Percentiles rank a stretch among this genome's conserved stretches.
Conservation (phyloP, 1,284 basidiomycete species). For the Leccinum variabile region DNA sequence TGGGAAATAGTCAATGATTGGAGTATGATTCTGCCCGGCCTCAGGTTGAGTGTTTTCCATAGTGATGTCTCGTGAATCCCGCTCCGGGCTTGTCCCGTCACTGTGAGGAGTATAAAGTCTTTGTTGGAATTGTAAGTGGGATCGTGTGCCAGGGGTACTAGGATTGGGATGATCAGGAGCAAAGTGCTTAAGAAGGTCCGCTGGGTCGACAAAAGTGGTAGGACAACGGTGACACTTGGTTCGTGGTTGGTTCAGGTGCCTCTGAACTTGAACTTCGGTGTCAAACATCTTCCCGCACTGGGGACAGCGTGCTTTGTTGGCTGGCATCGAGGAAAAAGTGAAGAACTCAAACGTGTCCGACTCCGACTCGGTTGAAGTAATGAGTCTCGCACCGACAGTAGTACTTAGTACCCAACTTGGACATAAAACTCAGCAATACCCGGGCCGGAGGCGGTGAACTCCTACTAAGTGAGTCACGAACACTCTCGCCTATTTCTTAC, state of each 20-base stretch:
- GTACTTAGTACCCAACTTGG: too few relatives aligned
- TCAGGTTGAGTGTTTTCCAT: background rate
- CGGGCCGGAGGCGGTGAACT: too few relatives aligned
- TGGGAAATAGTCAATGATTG: background rate
- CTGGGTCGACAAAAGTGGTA: background rate
- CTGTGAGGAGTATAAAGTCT: background rate
- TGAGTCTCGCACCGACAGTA: too few relatives aligned
- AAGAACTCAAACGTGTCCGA: too few relatives aligned
- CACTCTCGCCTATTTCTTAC: too few relatives aligned
- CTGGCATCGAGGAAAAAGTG: background rate
- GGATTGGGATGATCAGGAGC: background rate
- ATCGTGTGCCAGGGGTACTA: background rate
- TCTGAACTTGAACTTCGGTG: background rate
- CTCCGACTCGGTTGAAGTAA: too few relatives aligned
- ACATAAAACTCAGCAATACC: too few relatives aligned
- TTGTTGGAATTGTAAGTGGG: background rate
- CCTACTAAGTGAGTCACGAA: too few relatives aligned
- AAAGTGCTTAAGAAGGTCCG: background rate
- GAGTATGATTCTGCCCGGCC: background rate
- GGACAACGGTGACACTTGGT: background rate
- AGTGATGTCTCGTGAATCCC: background rate
- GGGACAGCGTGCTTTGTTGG: background rate
- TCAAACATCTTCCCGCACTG: slow-evolving; percentile 1
- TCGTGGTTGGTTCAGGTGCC: background rate
- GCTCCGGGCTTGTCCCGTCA: background rate